Base-by-base conservation (phyloP, 345 rosid genomes). In the Salix koriyanagi region DNA sequence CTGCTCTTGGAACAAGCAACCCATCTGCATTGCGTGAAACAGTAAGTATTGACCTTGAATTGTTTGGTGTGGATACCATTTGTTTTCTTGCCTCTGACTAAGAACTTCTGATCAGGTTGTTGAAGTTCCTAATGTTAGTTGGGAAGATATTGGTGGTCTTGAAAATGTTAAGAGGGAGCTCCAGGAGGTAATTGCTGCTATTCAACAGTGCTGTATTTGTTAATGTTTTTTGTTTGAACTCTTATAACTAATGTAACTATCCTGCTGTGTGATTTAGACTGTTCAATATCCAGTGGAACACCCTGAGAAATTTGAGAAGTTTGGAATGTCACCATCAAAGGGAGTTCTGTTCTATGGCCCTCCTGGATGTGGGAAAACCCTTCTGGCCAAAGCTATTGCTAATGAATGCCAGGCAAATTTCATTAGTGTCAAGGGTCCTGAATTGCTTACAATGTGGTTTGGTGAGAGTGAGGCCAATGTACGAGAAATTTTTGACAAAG, bases 231-330 rank as follows among this genome's bases (percentile, higher is more conserved):
- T 52, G 58, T 65, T 12, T 25, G 76, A 11, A 42, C 30, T 34
- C 74, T 3, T 56, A 25, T 37, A 39, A 50, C 42, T 70, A 12
- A 69, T 37, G 30, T 58, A 6, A 37, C 52, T 65, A 6, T 70
- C 23, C 37, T 19, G 30, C 36, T 67, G 71, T 71, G 66, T 25
- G 21, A 19, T 83, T 82, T 84, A 94, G 97, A 94, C 98, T 81
- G 98, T 94, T 81, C 98, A 94, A 81, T 94, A 94, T 80, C 98
- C 98, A 14, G 98, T 94, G 85, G 97, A 94, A 91, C 98, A 94
- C 80, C 98, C 98, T 39, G 97, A 94, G 89, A 94, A 94, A 77
- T 92, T 94, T 70, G 98, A 94, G 81, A 94, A 94, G 80, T 94
- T 94, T 65, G 98, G 97, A 60, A 94, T 94, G 98, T 92, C 97